Evolutionary conservation across 169 alveolate genomes (phyloP).

Genomic region (Plasmodium ovale): DNA sequence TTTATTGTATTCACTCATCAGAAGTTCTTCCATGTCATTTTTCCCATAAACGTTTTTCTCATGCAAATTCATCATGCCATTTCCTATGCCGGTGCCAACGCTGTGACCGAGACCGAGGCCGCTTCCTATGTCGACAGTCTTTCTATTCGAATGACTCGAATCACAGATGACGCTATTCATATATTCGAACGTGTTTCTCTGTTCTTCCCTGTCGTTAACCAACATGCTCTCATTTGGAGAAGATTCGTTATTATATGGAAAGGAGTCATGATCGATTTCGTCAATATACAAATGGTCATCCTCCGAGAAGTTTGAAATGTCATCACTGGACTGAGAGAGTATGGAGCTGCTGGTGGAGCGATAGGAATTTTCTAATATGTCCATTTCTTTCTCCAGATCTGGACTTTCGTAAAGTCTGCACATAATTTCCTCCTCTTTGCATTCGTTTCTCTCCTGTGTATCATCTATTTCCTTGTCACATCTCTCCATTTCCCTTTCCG

Average conservation of each 20-base stretch:
- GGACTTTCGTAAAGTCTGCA: not conserved
- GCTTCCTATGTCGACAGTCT: not conserved
- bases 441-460: not conserved
- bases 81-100: too few relatives aligned
- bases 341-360: constrained; percentile 60
- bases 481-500: not conserved
- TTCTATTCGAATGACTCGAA: too few relatives aligned
- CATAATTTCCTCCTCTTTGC: not conserved
- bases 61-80: too few relatives aligned
- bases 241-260: not conserved
- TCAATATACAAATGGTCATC: constrained; percentile 22
- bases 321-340: constrained; percentile 48
- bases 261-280: constrained; percentile 19
- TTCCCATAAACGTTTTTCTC: constrained; percentile 8
- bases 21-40: constrained; percentile 51
- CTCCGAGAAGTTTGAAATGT: constrained; percentile 31
- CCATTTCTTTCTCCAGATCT: constrained; percentile 17
- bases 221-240: not conserved
- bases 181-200: not conserved
- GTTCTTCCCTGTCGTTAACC: not conserved
- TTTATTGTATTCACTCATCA: constrained; percentile 21
- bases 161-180: not conserved
- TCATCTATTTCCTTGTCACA: not conserved
- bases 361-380: constrained; percentile 28
- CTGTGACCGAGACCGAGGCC: not conserved